A percentile compares a stretch with the other conserved stretches of the same genome.
These are phyloP conservation scores for Vaccinium darrowii DNA, from an alignment of 148 eudicot genomes.

Conservation along the genomic window DNA sequence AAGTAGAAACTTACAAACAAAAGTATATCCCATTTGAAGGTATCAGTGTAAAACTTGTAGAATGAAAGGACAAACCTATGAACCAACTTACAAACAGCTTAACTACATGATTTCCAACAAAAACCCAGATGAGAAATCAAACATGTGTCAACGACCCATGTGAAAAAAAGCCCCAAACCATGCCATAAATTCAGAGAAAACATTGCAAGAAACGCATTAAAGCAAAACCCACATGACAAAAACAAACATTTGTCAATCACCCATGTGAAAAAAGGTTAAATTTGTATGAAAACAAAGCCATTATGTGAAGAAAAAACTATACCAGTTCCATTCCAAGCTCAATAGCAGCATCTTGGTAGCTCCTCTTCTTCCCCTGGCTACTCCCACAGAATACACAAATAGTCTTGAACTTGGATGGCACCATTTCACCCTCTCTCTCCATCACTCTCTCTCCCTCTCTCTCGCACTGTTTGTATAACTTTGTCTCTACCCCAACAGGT, in stretches of 20 bases:
- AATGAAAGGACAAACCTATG: neutral
- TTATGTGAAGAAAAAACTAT: slow-evolving; percentile 13
- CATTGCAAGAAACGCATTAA: neutral
- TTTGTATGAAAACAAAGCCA: neutral
- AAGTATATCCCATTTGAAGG: slow-evolving; percentile 10
- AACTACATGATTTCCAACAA: neutral
- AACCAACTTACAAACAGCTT: slow-evolving; percentile 11
- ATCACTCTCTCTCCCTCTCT: slow-evolving; percentile 26
- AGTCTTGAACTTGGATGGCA: slow-evolving; percentile 70
- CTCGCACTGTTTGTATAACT: neutral
- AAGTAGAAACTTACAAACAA: neutral
- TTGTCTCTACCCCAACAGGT: neutral
- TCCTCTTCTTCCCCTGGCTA: slow-evolving; percentile 91
- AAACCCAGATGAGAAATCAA: slow-evolving; percentile 18
- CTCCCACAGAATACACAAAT: slow-evolving; percentile 99
- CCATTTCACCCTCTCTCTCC: slow-evolving; percentile 66
- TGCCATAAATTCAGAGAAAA: neutral
- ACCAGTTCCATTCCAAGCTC: slow-evolving; percentile 95
- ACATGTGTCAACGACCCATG: neutral
- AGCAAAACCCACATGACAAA: slow-evolving; percentile 17
- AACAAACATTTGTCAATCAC: neutral
- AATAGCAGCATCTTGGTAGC: slow-evolving; percentile 97
- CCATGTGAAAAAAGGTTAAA: neutral
- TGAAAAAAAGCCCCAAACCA: neutral
- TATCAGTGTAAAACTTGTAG: neutral